Evolutionary conservation across 2,329 filamentous ascomycete genomes (phyloP), one percentile per base, ranked within the genome.

Genomic region (Sarocladium brachiariae): DNA sequence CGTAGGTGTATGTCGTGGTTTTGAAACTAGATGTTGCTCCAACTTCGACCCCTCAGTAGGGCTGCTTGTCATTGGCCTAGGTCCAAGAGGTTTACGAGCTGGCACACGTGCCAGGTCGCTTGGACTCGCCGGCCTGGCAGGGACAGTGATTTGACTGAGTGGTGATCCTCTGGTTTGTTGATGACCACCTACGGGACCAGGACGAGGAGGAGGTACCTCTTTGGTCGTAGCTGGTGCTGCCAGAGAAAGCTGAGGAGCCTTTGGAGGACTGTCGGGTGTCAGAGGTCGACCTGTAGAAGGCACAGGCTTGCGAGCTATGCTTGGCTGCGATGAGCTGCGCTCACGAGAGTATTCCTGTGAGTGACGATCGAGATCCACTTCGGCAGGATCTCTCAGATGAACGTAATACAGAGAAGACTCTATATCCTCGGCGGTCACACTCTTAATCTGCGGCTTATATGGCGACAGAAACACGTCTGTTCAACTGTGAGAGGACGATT

Each of bases 391-490:
- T 25, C 46, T 35, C 34, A 95, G 78, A 67, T 97, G 92, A 50
- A 96, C 73, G 64, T 93, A 97, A 69, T 97, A 99, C 4, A 99
- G 76, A 13, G 86, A 95, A 59, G 83, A 89, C 51, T 86, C 81
- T 46, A 99, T 84, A 63, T 96, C 92, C 63, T 91, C 85, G 39
- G 81, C 84, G 0, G 89, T 95, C 55, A 99, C 89, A 53, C 89
- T 92, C 65, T 93, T 96, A 37, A 86, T 77, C 49, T 87, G 84
- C 2, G 93, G 93, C 64, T 95, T 96, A 55, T 93, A 78, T 1
- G 93, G 88, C 1, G 92, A 95, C 41, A 99, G 81, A 59, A 96
- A 95, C 52, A 96, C 79, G 75, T 96, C 92, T 93, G 37, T 19
- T 47, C 50, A n/a, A 50, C 54, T 57, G 53, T 57, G 33, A 52